Evolutionary conservation across 2,329 filamentous ascomycete species (phyloP).

Genomic region (Talaromyces funiculosus): DNA sequence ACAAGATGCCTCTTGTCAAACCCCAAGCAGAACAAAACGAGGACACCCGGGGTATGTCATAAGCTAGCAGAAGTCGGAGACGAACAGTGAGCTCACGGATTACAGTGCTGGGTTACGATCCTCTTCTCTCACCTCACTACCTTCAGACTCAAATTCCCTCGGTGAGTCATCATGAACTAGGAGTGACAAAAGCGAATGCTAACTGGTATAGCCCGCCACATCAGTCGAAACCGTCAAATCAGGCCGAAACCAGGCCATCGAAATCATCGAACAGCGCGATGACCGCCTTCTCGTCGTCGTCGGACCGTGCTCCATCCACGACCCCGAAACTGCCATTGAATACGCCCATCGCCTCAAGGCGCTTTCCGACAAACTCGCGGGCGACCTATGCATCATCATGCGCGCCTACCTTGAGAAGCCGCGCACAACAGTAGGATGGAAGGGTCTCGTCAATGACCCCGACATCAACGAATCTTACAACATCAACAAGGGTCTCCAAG

Average conservation of each 20-base stretch:
- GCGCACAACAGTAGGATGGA: slow-evolving; percentile 96
- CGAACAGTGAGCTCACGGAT: not conserved
- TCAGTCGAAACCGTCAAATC: slow-evolving; percentile 40
- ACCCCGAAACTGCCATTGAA: slow-evolving; percentile 79
- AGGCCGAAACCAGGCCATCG: slow-evolving; percentile 53
- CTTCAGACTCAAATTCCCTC: slow-evolving; percentile 79
- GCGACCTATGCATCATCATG: slow-evolving; percentile 91
- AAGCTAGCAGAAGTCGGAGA: not conserved
- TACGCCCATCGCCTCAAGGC: slow-evolving; percentile 76
- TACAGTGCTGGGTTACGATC: slow-evolving; percentile 80
- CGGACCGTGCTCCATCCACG: slow-evolving; percentile 95
- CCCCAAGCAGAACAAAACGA: slow-evolving; percentile 36
- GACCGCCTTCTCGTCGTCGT: slow-evolving; percentile 91
- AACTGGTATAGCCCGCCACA: slow-evolving; percentile 27
- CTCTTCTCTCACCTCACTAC: slow-evolving; percentile 81
- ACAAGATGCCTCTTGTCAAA: slow-evolving; percentile 39
- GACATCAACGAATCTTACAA: slow-evolving; percentile 96
- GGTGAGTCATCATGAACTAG: slow-evolving; percentile 41
- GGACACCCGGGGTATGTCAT: slow-evolving; percentile 40
- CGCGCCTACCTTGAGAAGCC: slow-evolving; percentile 98
- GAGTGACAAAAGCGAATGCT: slow-evolving; percentile 24
- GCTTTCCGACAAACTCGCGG: slow-evolving; percentile 70
- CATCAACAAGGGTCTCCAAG: slow-evolving; percentile 95
- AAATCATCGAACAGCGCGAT: slow-evolving; percentile 67
- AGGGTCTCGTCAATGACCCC: slow-evolving; percentile 97